Percentiles rank a stretch among this genome's conserved stretches.
These are phyloP conservation scores for Huntiella savannae DNA, from an alignment of 2,329 filamentous ascomycete genomes.

Conservation along the genomic window DNA sequence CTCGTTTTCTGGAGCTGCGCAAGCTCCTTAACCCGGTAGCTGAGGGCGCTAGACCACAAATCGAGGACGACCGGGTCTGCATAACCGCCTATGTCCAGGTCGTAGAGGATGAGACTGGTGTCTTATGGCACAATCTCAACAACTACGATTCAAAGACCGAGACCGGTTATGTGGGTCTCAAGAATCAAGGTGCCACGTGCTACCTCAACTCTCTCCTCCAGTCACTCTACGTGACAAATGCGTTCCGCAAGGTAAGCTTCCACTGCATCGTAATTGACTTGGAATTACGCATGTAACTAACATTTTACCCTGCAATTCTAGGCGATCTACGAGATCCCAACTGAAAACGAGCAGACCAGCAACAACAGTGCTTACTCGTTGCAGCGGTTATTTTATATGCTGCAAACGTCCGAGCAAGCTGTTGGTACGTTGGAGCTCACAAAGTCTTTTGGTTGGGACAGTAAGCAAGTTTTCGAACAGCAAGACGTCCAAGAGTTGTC, in stretches of 20 bases:
- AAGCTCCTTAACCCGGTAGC: conserved; percentile 74
- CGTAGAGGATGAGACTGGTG: conserved; percentile 72
- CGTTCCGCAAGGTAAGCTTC: conserved; percentile 63
- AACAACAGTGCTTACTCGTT: conserved; percentile 84
- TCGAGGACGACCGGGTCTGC: conserved; percentile 59
- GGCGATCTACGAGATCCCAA: conserved; percentile 95
- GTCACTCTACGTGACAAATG: conserved; percentile 73
- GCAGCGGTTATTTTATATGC: conserved; percentile 82
- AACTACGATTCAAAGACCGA: conserved; percentile 99
- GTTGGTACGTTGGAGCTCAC: conserved; percentile 88
- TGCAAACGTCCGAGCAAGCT: conserved; percentile 69
- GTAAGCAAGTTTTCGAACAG: conserved; percentile 92
- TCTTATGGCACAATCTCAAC: conserved; percentile 77
- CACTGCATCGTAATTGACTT: too few relatives aligned
- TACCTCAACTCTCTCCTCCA: conserved; percentile 74
- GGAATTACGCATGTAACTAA: background rate
- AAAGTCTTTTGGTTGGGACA: conserved; percentile 95
- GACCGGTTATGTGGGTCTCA: conserved; percentile 88
- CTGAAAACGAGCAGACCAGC: conserved; percentile 60
- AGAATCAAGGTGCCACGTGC: conserved; percentile 89
- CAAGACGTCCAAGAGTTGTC: conserved; percentile 97
- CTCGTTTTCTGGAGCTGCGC: conserved; percentile 77
- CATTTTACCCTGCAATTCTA: conserved; percentile 18
- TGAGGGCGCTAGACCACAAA: conserved; percentile 45
- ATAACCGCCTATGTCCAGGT: conserved; percentile 69